A percentile compares a stretch with the other conserved stretches of the same genome.
phyloP scores from a whole-genome alignment of 1,139 yeast genomes.

The Tardiomyces depauwii region DNA sequence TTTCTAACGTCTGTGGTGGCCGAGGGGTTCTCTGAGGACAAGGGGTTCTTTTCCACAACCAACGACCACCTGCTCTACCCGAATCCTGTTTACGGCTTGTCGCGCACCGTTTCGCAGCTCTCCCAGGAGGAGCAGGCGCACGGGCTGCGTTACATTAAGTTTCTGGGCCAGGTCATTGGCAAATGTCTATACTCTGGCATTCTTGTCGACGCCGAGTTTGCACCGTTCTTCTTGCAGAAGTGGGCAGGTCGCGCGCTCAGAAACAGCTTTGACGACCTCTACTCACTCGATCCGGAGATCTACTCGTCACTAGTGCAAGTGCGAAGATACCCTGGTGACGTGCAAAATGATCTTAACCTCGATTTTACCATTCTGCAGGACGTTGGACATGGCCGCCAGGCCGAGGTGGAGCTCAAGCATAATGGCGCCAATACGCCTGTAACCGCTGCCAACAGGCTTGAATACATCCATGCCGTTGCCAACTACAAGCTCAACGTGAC shows the following conservation, averaged over 20 bases:
- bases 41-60: constrained; percentile 42
- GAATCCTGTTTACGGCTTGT: constrained; percentile 41
- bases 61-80: constrained; percentile 62
- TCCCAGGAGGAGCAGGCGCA: constrained; percentile 1
- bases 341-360: constrained; percentile 48
- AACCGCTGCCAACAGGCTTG: constrained; percentile 48
- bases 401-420: constrained; percentile 47
- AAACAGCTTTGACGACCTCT: constrained; percentile 70
- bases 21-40: constrained; percentile 46
- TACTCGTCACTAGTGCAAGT: constrained; percentile 57
- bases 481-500: constrained; percentile 65
- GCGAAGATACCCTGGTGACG: constrained; percentile 42
- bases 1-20: constrained; percentile 62
- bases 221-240: constrained; percentile 75
- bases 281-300: constrained; percentile 56
- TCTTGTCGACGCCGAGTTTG: constrained; percentile 71
- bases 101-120: constrained; percentile 4
- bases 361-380: constrained; percentile 51
- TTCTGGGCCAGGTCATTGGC: constrained; percentile 75
- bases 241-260: constrained; percentile 37
- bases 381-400: constrained; percentile 27
- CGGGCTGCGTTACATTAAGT: constrained; percentile 36
- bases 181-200: constrained; percentile 84
- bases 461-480: constrained; percentile 69
- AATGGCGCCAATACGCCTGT: constrained; percentile 50